These are phyloP conservation scores for Ophiocordyceps polyrhachis-furcata DNA, from an alignment of 2,329 filamentous ascomycete genomes.

Conservation along the genomic window DNA sequence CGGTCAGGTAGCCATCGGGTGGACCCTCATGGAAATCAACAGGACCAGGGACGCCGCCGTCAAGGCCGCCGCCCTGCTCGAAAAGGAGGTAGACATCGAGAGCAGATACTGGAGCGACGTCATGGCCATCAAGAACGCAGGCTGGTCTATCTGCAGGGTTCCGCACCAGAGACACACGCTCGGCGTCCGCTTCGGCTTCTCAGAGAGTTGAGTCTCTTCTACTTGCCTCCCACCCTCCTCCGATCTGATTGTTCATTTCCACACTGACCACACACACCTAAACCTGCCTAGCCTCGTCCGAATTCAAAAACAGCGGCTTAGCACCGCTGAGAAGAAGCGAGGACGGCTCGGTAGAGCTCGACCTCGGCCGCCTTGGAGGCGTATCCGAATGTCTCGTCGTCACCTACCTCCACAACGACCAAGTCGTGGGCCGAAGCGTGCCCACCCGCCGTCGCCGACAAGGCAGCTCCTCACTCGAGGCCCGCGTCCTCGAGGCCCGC, in stretches of 20 bases:
- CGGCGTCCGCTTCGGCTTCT: constrained; percentile 77
- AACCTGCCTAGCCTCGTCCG: constrained; percentile 26
- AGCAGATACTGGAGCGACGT: constrained; percentile 81
- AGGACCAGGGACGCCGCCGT: constrained; percentile 56
- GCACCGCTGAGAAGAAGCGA: constrained; percentile 59
- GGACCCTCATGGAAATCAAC: constrained; percentile 61
- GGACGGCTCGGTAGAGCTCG: constrained; percentile 58
- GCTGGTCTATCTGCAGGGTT: constrained; percentile 70
- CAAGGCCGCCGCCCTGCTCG: constrained; percentile 50
- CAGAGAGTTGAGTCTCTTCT: constrained; percentile 29
- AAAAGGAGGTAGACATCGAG: constrained; percentile 62
- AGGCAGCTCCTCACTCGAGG: constrained; percentile 39
- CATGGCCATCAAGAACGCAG: constrained; percentile 58
- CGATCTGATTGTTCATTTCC: too few relatives aligned
- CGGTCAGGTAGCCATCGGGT: constrained; percentile 43
- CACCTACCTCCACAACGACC: constrained; percentile 37
- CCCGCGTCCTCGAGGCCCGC: constrained; percentile 53
- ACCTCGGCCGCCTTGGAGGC: constrained; percentile 34
- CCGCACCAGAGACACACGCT: constrained; percentile 56
- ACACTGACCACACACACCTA: too few relatives aligned
- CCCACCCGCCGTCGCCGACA: constrained; percentile 22
- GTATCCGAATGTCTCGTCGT: constrained; percentile 47
- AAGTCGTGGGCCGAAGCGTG: constrained; percentile 31
- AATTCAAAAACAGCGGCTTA: constrained; percentile 52
- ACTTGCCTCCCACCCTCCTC: background rate